Conservation (phyloP, 2,329 filamentous ascomycete species). For the Arthrinium phaeospermum region DNA sequence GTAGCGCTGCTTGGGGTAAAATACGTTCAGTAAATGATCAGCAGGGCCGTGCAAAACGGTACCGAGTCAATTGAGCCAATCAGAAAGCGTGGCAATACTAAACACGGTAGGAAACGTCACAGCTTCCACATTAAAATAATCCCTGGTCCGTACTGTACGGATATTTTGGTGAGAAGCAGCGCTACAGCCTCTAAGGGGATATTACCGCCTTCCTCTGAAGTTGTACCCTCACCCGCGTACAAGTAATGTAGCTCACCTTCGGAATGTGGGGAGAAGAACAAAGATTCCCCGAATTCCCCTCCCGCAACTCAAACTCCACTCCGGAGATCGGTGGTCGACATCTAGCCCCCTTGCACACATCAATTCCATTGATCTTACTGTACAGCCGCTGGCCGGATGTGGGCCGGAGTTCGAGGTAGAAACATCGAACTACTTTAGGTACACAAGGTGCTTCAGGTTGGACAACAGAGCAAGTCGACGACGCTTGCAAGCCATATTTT, state of each 20-base stretch:
- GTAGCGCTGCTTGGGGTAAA: too few species aligned
- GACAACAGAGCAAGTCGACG: neutral
- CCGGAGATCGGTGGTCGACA: neutral
- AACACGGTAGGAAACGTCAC: too few species aligned
- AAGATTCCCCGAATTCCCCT: neutral
- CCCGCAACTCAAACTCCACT: slow-evolving; percentile 1
- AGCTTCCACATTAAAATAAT: too few species aligned
- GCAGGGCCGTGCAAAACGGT: too few species aligned
- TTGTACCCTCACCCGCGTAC: too few species aligned
- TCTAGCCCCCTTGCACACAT: neutral
- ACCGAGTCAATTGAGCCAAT: too few species aligned
- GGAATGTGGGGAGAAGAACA: neutral
- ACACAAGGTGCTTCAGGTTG: slow-evolving; percentile 12
- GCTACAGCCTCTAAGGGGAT: too few species aligned
- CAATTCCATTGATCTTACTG: neutral
- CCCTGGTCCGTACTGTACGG: too few species aligned
- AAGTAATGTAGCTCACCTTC: neutral
- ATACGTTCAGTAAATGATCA: too few species aligned
- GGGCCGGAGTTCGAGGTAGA: neutral
- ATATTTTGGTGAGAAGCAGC: too few species aligned
- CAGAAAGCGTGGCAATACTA: too few species aligned
- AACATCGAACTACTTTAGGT: neutral
- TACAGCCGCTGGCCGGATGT: neutral
- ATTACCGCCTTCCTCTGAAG: neutral
- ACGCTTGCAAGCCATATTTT: neutral